Conservation (phyloP, 768 basidiomycete species). For the Clathrus columnatus region DNA sequence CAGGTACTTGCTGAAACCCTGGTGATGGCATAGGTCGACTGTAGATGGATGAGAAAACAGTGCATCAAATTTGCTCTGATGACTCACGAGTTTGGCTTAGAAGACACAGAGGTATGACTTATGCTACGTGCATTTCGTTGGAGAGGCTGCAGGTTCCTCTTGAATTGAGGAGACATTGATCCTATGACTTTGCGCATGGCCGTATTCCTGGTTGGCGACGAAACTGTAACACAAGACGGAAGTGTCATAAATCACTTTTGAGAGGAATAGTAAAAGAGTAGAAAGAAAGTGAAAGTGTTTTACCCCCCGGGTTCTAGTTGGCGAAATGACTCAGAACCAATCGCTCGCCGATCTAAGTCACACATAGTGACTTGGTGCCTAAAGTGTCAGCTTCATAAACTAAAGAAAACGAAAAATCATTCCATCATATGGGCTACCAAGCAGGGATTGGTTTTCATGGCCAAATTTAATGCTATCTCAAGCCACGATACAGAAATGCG, state of each 20-base stretch:
- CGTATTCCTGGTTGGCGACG: background rate
- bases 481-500: too few relatives aligned
- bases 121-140: background rate
- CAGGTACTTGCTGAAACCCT: conserved; percentile 39
- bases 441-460: too few relatives aligned
- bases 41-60: conserved; percentile 3
- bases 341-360: too few relatives aligned
- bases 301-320: too few relatives aligned
- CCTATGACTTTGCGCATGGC: background rate
- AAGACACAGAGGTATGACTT: background rate
- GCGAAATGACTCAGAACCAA: background rate
- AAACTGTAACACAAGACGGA: background rate
- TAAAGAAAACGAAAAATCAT: too few relatives aligned
- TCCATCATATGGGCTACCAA: too few relatives aligned
- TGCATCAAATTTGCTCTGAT: background rate
- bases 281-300: too few relatives aligned
- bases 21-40: conserved; percentile 56
- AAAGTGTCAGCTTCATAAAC: too few relatives aligned
- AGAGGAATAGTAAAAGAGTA: background rate
- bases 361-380: too few relatives aligned
- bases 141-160: background rate
- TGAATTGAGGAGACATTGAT: background rate
- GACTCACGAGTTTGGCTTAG: background rate
- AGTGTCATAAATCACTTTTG: conserved; percentile 2
- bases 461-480: too few relatives aligned